Conservation (phyloP, 2,329 filamentous ascomycete genomes). For the Neoscytalidium dimidiatum region DNA sequence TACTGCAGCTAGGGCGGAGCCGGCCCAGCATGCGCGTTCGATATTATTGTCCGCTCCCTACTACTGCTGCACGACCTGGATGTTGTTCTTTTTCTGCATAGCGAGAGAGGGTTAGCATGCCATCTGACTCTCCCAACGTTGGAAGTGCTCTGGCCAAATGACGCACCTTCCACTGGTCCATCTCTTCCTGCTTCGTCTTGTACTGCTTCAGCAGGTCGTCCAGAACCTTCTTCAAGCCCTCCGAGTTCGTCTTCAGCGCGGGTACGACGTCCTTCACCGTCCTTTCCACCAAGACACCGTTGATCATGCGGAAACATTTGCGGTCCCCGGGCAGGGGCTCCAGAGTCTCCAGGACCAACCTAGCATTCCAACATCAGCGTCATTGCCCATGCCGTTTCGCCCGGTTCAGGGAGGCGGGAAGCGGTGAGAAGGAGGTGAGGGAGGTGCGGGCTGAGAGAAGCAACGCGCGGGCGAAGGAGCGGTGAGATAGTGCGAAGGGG, state of each 20-base stretch:
- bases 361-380: conserved; percentile 41
- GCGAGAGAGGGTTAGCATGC: conserved; percentile 17
- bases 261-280: conserved; percentile 93
- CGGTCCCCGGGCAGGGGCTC: conserved; percentile 78
- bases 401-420: conserved; percentile 4
- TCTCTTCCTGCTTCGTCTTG: conserved; percentile 88
- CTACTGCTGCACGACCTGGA: conserved; percentile 83
- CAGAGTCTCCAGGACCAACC: conserved; percentile 91
- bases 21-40: neutral
- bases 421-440: conserved; percentile 26
- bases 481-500: conserved; percentile 24
- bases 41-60: conserved; percentile 49
- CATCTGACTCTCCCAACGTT: neutral
- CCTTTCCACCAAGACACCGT: conserved; percentile 91
- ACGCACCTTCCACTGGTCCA: conserved; percentile 97
- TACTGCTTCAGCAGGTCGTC: conserved; percentile 97
- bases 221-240: conserved; percentile 89
- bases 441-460: conserved; percentile 4
- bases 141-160: neutral
- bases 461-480: conserved; percentile 23
- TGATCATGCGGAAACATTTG: conserved; percentile 99
- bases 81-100: conserved; percentile 81
- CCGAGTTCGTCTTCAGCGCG: conserved; percentile 87
- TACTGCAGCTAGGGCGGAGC: neutral
- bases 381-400: neutral